These are phyloP conservation scores for Isabelozyma pseudorhagii DNA, from an alignment of 805 yeast genomes.

Conservation along the genomic window DNA sequence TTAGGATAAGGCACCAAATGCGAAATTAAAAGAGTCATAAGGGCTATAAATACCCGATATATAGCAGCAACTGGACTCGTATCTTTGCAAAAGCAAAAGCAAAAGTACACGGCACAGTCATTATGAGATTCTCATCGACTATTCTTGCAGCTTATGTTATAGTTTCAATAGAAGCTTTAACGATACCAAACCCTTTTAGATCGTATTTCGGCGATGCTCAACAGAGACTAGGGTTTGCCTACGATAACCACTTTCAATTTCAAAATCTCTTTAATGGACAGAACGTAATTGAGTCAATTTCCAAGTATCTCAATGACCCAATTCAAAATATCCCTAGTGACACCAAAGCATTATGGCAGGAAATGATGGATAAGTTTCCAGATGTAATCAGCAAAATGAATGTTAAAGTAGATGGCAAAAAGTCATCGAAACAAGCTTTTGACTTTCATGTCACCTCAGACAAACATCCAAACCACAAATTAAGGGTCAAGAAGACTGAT, in stretches of 20 bases:
- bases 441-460: constrained; percentile 35
- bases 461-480: constrained; percentile 41
- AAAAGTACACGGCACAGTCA: not conserved
- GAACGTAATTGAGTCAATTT: constrained; percentile 43
- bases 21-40: not conserved
- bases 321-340: constrained; percentile 46
- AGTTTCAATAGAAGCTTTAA: constrained; percentile 16
- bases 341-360: constrained; percentile 56
- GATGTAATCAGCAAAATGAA: constrained; percentile 47
- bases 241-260: constrained; percentile 2
- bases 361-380: constrained; percentile 61
- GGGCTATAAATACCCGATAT: too few relatives aligned
- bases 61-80: too few relatives aligned
- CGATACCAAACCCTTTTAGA: constrained; percentile 17
- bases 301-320: constrained; percentile 51
- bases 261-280: constrained; percentile 13
- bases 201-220: constrained; percentile 10
- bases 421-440: constrained; percentile 32
- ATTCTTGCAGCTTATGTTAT: constrained; percentile 13
- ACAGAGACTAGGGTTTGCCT: constrained; percentile 13
- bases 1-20: not conserved
- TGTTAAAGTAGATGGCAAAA: constrained; percentile 47
- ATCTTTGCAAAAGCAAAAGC: too few relatives aligned
- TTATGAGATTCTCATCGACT: constrained; percentile 8
- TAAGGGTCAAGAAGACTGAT: constrained; percentile 52